Evolutionary conservation across 768 basidiomycete species (phyloP).

Genomic region (Auriscalpium vulgare): DNA sequence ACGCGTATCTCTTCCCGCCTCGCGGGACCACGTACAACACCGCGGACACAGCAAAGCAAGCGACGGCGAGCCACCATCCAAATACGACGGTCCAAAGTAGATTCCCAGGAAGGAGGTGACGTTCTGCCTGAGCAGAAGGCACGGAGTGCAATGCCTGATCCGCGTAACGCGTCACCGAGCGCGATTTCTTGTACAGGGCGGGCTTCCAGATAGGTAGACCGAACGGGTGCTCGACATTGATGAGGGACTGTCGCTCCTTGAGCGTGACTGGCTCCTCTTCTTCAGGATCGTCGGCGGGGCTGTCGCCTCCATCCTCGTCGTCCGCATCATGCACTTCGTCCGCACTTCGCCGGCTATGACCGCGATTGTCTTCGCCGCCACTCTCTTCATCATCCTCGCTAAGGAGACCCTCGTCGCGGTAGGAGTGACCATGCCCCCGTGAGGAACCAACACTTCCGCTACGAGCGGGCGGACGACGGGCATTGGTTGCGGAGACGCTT

Average conservation of each 20-base stretch:
- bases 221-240: conserved; percentile 98
- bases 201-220: conserved; percentile 99
- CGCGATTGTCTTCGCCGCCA: conserved; percentile 28
- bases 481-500: conserved; percentile 43
- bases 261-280: conserved; percentile 85
- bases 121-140: conserved; percentile 88
- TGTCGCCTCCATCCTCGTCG: conserved; percentile 24
- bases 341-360: conserved; percentile 27
- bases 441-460: conserved; percentile 61
- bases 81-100: conserved; percentile 86
- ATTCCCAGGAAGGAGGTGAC: conserved; percentile 90
- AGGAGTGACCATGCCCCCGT: conserved; percentile 38
- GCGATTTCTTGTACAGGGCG: conserved; percentile 94
- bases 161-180: conserved; percentile 92
- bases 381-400: conserved; percentile 18
- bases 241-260: conserved; percentile 93
- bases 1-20: conserved; percentile 79
- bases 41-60: conserved; percentile 59
- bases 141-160: conserved; percentile 89
- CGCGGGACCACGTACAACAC: conserved; percentile 67
- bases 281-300: conserved; percentile 25
- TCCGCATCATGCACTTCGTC: conserved; percentile 29
- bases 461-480: conserved; percentile 31
- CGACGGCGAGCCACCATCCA: conserved; percentile 86
- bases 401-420: conserved; percentile 13